Evolutionary conservation across 495 filamentous ascomycete genomes (phyloP).

Genomic region (Penicillium cosmopolitanum): DNA sequence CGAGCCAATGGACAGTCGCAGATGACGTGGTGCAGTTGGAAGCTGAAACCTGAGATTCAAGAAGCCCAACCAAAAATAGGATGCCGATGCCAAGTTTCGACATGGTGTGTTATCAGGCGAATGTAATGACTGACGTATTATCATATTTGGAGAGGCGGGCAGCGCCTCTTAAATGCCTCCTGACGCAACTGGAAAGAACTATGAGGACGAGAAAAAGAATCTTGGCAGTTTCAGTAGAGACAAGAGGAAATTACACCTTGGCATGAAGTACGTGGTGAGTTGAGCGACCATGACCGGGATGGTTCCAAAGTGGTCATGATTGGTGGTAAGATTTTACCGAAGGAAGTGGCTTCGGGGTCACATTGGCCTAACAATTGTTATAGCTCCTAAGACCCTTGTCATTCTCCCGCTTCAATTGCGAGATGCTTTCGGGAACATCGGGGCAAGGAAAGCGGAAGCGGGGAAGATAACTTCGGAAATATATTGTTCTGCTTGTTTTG

Average conservation of each 20-base stretch:
- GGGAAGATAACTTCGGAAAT: too few relatives aligned
- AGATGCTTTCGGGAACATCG: too few relatives aligned
- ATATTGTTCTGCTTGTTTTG: too few relatives aligned
- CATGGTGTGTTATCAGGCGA: not conserved
- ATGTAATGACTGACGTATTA: not conserved
- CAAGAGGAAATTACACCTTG: not conserved
- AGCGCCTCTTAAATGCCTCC: not conserved
- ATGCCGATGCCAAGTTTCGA: not conserved
- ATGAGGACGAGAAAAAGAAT: not conserved
- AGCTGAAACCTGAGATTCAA: not conserved
- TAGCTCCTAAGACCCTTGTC: not conserved
- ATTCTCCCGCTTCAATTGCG: not conserved
- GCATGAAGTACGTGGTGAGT: not conserved
- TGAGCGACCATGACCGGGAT: not conserved
- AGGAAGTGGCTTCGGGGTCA: not conserved
- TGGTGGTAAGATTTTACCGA: not conserved
- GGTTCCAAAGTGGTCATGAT: not conserved
- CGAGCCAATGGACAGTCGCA: slow-evolving; percentile 40
- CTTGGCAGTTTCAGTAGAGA: not conserved
- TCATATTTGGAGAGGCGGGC: not conserved
- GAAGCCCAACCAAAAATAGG: not conserved
- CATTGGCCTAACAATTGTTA: not conserved
- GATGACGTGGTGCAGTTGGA: slow-evolving; percentile 6
- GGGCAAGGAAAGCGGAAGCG: too few relatives aligned
- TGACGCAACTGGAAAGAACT: not conserved